Evolutionary conservation across 2,329 filamentous ascomycete species (phyloP).

Genomic region (Verticillium nubilum): DNA sequence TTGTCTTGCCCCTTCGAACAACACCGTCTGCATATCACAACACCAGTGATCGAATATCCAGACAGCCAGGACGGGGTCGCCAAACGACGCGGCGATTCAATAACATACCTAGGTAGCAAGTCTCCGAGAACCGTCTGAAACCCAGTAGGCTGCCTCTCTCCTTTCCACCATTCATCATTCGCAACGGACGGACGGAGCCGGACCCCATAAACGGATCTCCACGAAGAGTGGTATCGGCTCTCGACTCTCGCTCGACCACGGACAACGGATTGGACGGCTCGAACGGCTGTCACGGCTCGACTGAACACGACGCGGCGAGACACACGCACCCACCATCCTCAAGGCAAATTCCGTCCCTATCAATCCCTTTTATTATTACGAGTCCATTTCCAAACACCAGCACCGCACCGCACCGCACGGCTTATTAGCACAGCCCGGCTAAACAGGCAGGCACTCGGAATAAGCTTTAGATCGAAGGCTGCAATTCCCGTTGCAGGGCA

Average conservation of each 20-base stretch:
- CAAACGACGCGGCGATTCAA: background rate
- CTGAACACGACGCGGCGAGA: background rate
- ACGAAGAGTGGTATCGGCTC: background rate
- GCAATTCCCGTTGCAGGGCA: background rate
- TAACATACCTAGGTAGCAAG: background rate
- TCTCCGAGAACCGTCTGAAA: background rate
- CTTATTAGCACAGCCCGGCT: background rate
- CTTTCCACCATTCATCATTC: background rate
- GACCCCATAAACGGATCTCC: background rate
- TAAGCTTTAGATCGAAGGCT: background rate
- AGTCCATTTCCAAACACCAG: background rate
- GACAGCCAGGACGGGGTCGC: background rate
- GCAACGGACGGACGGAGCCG: background rate
- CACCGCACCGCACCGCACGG: background rate
- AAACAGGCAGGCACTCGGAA: background rate
- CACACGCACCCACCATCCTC: background rate
- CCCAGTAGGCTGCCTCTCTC: background rate
- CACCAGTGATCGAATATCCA: background rate
- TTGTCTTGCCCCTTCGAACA: no score
- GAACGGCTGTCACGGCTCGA: background rate
- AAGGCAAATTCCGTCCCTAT: background rate
- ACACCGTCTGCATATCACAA: no score
- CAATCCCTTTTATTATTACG: background rate
- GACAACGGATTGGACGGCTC: background rate
- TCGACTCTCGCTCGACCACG: background rate